Base-by-base conservation (phyloP, 2,329 filamentous ascomycete genomes). In the Cladosporium cucumerinum region DNA sequence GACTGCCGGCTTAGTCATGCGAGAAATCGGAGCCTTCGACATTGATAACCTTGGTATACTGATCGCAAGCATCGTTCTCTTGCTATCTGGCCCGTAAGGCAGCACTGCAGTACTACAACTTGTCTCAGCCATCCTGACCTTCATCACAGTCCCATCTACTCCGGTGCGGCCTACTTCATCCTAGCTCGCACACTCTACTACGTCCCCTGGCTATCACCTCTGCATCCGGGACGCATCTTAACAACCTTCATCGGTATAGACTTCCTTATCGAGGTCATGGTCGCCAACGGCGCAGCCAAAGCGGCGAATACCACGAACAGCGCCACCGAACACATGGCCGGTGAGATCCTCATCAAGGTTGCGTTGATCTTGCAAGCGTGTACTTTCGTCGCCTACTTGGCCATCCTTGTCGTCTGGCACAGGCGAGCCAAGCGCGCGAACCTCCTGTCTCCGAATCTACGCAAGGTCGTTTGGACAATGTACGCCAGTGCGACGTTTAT, bases 101-200 rank as follows among this genome's bases (percentile, higher is more conserved):
- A 2, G 32, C 2, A 39, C 30, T 7, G 5, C 12, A 25, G 8
- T 6, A 18, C 21, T 11, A 7, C 14, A 12, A 26, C 18, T 58
- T 10, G 12, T 14, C 16, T n/a, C 32, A 8, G 12, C n/a, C 6
- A 21, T 12, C 6, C 36, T 46, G 39, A 46, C n/a, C 8, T 5
- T 30, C 30, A 12, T 2, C 18, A 36, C 12, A 46, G 61, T 26
- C 77, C 89, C 4, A 83, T 88, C 48, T 79, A 69, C 58, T 85
- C 86, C 61, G 79, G 86, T 3, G 81, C 84, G 63, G 87, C 88
- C 71, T 89, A 88, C 74, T 82, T 86, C 69, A 81, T 87, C 63
- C 82, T 89, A 26, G 83, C 83, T 2, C 82, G 86, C 4, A 79
- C 87, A 14, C 78, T 89, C 23, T 85, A 84, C 73, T 89, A 89